Evolutionary conservation across 176 grass and related monocot genomes (phyloP).

Genomic region (bread wheat (Triticum aestivum)): IWGSC_CS_RefSeq_v2.1 NC_057796.1:212420601-212421100

Average conservation of each 20-base stretch:
- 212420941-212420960: too few species aligned
- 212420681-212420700: not conserved
- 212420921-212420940: too few species aligned
- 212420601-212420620: too few species aligned
- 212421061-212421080: constrained; percentile 57
- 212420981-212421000: constrained; percentile 71
- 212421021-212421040: constrained; percentile 59
- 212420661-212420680: not conserved
- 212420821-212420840: too few species aligned
- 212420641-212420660: too few species aligned
- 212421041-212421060: constrained; percentile 45
- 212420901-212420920: too few species aligned
- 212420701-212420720: not conserved
- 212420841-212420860: too few species aligned
- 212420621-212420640: too few species aligned
- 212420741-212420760: not conserved
- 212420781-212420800: constrained; percentile 35
- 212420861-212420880: too few species aligned
- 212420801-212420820: constrained; percentile 80
- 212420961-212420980: too few species aligned
- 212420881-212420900: too few species aligned
- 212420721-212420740: not conserved
- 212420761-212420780: constrained; percentile 47
- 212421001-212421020: constrained; percentile 81
- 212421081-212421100: constrained; percentile 69